Base-by-base conservation (phyloP, 1,284 basidiomycete species). In the Flammula alnicola region DNA sequence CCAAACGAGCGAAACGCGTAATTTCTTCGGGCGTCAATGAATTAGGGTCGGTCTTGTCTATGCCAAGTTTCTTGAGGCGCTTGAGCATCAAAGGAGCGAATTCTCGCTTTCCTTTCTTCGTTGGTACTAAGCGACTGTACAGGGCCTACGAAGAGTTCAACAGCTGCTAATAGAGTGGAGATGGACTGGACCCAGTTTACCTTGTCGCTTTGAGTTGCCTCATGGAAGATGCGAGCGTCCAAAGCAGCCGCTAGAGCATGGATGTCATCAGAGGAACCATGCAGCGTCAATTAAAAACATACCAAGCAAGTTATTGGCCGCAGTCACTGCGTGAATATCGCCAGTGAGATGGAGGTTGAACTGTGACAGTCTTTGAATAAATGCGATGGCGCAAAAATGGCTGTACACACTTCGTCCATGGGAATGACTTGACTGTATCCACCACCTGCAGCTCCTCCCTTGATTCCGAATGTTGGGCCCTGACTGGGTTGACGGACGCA, bases 401-500 rank as follows among this genome's bases (percentile, higher is more conserved):
- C 49, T 16, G 11, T 29, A 66, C 72, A 54, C 68, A 93, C 93
- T 77, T 98, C 95, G 65, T 98, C 95, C 95, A 98, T 98, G 44
- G 95, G 95, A 72, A 98, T 98, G 63, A 99, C 93, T 70, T 99
- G 96, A 67, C 93, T 95, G 78, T 99, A 99, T 51, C 96, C 96
- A 60, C 96, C 96, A 47, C 97, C 96, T 45, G 96, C 96, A 26
- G 96, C 97, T 64, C 97, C 97, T 62, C 96, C 96, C 75, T 99
- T 99, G 79, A 99, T 98, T 66, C 97, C 96, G 66, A 99, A 99
- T 0, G 96, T 99, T 23, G 96, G 96, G 12, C 97, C 96, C 71
- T 99, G 96, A 70, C 93, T 96, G 2, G 96, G 96, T 69, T 99
- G 97, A 53, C 96, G 90, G n/a, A 99, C 95, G 71, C 95, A 98